phyloP scores from a whole-genome alignment of 352 stramenopile genomes.

The Elongisporangium senticosum region DNA sequence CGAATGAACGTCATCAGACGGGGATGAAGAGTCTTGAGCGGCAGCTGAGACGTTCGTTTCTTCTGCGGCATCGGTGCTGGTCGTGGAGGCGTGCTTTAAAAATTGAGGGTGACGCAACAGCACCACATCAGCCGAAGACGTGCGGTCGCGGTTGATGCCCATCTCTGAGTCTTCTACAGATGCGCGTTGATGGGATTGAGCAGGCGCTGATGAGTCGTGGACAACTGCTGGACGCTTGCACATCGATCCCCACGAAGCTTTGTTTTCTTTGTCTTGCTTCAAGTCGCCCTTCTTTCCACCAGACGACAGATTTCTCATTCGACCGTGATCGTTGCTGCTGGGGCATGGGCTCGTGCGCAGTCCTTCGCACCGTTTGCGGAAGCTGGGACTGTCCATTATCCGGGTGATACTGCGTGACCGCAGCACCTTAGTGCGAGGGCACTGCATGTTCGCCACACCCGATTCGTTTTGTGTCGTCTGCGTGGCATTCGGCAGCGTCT shows the following conservation, averaged over 20 bases:
- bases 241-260: not conserved
- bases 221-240: not conserved
- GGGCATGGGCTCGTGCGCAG: not conserved
- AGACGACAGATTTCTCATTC: not conserved
- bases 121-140: not conserved
- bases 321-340: not conserved
- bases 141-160: not conserved
- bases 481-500: not conserved
- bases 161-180: not conserved
- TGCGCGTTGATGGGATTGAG: not conserved
- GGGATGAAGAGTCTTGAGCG: not conserved
- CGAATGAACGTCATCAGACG: not conserved
- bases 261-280: not conserved
- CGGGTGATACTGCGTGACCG: not conserved
- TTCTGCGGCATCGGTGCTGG: not conserved
- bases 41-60: not conserved
- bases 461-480: not conserved
- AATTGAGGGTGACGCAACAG: not conserved
- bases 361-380: not conserved
- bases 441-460: not conserved
- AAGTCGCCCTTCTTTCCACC: not conserved
- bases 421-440: not conserved
- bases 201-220: not conserved
- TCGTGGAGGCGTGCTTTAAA: not conserved
- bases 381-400: not conserved